A percentile compares a stretch with the other conserved stretches of the same genome.
phyloP scores from a whole-genome alignment of 306 rosid species.

The Trifolium dubium region DNA sequence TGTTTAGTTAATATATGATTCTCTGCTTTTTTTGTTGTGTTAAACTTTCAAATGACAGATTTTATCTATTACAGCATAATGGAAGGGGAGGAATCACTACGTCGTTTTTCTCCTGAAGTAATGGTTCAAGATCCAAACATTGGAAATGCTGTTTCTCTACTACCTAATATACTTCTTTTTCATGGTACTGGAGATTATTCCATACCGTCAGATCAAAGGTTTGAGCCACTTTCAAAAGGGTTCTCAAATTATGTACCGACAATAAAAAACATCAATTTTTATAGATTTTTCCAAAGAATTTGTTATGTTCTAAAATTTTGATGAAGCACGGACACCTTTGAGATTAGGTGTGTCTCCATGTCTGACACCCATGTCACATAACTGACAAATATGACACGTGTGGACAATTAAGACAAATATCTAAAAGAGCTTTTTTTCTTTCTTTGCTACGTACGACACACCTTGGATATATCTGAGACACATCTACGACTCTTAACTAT shows the following conservation, averaged over 20 bases:
- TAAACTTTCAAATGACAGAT: constrained; percentile 35
- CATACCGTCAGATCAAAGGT: constrained; percentile 91
- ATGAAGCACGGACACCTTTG: neutral
- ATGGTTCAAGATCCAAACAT: constrained; percentile 71
- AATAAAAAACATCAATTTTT: constrained; percentile 12
- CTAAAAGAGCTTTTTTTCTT: too few relatives aligned
- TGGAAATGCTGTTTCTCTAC: constrained; percentile 66
- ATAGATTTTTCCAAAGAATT: constrained; percentile 1
- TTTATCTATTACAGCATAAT: constrained; percentile 71
- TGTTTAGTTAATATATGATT: constrained; percentile 26
- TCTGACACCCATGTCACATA: neutral
- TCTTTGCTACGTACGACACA: too few relatives aligned
- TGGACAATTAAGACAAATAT: neutral
- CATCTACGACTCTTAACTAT: too few relatives aligned
- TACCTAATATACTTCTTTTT: constrained; percentile 71
- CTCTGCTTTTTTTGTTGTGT: constrained; percentile 28
- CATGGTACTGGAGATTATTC: constrained; percentile 97
- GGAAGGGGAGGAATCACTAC: constrained; percentile 91
- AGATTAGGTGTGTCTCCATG: neutral
- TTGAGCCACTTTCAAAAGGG: constrained; percentile 29
- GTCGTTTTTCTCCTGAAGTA: constrained; percentile 85
- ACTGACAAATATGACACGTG: too few relatives aligned
- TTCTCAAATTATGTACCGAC: constrained; percentile 31
- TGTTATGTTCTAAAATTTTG: neutral
- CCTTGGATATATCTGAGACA: too few relatives aligned